Base-by-base conservation (phyloP, 2,329 filamentous ascomycete genomes). In the Monosporascus sp. region DNA sequence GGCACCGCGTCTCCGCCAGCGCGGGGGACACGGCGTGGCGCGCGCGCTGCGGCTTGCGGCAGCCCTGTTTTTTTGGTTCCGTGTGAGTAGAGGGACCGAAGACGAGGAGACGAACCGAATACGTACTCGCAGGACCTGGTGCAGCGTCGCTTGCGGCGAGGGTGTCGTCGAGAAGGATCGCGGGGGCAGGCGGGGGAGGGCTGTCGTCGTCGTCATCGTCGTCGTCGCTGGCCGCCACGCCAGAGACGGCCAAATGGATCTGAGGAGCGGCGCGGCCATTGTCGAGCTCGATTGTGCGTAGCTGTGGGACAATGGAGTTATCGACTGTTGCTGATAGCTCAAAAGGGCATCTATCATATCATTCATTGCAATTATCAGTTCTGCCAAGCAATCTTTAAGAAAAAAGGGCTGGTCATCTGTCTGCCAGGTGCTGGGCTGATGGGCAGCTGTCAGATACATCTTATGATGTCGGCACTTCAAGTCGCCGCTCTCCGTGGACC, bases 1-100 rank as follows among this genome's bases (percentile, higher is more conserved):
- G 91, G 44, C 89, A 81, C 50, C 83, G 72, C 57, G 80, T 80
- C 58, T 79, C 79, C 49, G 79, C 78, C 51, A 99, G 81, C 22
- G 93, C 92, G 0, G 94, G 94, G 2, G 93, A 97, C 50, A 90
- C 86, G 62, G 89, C 83, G 74, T 96, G 91, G 59, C 94, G 90
- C 1, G 88, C 89, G 55, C 83, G 83, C 74, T 96, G 91, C 48
- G 84, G 79, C 62, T 84, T 84, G 57, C 94, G 88, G 67, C 89
- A 92, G 62, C 91, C 90, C 70, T 85, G 71, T 31, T 46, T 46
- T 26, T 11, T 70, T n/a, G n/a, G n/a, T n/a, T n/a, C n/a, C n/a
- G n/a, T n/a, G n/a, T n/a, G n/a, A n/a, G n/a, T n/a, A n/a, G n/a
- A n/a, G n/a, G n/a, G 7, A 7, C 22, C 14, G 26, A 27, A 8